Base-by-base conservation (phyloP, 2,329 filamentous ascomycete species). In the Aaosphaeria arxii region DNA sequence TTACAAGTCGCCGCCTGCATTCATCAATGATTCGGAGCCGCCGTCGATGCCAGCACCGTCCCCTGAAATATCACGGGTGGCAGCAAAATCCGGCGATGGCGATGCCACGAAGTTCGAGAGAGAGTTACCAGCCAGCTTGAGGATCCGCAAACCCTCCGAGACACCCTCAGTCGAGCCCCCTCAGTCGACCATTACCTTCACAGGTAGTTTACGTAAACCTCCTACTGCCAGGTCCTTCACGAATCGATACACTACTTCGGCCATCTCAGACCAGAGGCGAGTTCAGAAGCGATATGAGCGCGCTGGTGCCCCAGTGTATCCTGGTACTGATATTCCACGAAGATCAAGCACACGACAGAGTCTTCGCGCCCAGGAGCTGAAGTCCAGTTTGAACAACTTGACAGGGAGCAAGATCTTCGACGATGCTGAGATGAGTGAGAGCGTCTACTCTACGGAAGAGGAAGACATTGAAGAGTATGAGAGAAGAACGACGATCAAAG, bases 361-460 rank as follows among this genome's bases (percentile, higher is more conserved):
- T 41, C 50, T 61, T 7, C 55, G 56, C 11, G 54, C 53, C 11
- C 49, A 53, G 17, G 53, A 57, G 13, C 40, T 66, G 9, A 64
- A 64, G 43, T 49, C 56, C 1, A 57, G 50, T 30, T 40, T 67
- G 2, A 65, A 65, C 30, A 56, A 56, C 36, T 51, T 61, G 6
- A 59, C 55, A 7, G 53, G 56, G 4, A 59, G 50, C 7, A 53
- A 62, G 41, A 59, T 67, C 17, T 68, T 56, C 40, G 56, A 64
- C 32, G 62, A 68, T 42, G 57, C 53, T 1, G 64, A 66, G 28
- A 48, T 62, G 40, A 67, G 61, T 35, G 64, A 61, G 40, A 66
- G 62, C 35, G 58, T 56, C 11, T 68, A 67, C 45, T 62, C 62
- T 7, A 53, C 55, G 11, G 61, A 64, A 39, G 58, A 64, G 48